Evolutionary conservation across 495 filamentous ascomycete genomes (phyloP), one percentile per base, ranked within the genome.

Genomic region (Penicillium cosmopolitanum): DNA sequence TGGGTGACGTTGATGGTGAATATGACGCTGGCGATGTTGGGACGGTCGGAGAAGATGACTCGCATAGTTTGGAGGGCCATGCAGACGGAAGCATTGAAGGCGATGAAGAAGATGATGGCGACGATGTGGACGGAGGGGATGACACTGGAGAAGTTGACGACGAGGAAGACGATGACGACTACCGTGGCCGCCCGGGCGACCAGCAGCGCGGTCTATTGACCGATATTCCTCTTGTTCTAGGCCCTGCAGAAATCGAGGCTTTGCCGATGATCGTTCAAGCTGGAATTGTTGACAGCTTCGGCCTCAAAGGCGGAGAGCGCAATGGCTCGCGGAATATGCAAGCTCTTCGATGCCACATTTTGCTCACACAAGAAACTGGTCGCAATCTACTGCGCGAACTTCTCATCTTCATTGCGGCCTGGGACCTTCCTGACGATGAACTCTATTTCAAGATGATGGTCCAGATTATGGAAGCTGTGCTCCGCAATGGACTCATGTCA

Each of bases 381-480:
- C 85, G 90, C 43, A 96, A 95, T 63, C 79, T 97, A 5, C 82
- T 97, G 7, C 83, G 93, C 46, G 93, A 97, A 65, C 85, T 97
- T 52, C 80, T 97, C 21, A 96, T 97, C 55, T 97, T 97, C 73
- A 93, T 97, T 56, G 93, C 93, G 13, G 92, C 95, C 13, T 97
- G 93, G 93, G 93, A 97, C 67, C 87, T 96, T 57, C 87, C 87
- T 13, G 93, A 97, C 64, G 88, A 93, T 43, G 90, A 94, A 61
- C 81, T 95, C 12, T 96, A 96, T 65, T 96, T 96, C 78, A 92
- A 94, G 73, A 88, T 96, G 72, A 97, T 95, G 77, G 89, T 92
- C 11, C 92, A 96, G 72, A 96, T 97, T 57, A 91, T 97, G 77
- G 91, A 96, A 66, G 90, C 92, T 0, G 91, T 96, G 40, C 85